Conservation (phyloP, 805 yeast species). For the Zygotorulaspora chibaensis region DNA sequence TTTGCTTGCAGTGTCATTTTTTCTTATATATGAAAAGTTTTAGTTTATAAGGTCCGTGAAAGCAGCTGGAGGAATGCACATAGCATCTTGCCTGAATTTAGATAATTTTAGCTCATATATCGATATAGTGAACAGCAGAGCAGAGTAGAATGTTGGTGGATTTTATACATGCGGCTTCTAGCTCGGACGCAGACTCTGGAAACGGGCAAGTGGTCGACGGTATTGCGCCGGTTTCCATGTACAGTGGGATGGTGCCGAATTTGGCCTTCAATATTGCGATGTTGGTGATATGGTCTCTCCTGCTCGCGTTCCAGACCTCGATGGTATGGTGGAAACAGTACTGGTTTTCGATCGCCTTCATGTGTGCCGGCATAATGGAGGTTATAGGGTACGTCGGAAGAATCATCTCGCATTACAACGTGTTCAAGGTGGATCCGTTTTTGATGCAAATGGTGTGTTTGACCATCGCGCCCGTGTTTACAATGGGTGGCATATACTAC, state of each 20-base stretch:
- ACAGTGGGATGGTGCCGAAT: conserved; percentile 46
- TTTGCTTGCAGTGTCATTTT: too few relatives aligned
- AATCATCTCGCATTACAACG: conserved; percentile 41
- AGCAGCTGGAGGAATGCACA: too few relatives aligned
- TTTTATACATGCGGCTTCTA: too few relatives aligned
- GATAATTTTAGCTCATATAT: too few relatives aligned
- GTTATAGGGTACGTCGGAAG: conserved; percentile 67
- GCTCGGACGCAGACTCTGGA: too few relatives aligned
- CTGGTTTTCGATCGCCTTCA: conserved; percentile 62
- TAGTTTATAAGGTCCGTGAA: too few relatives aligned
- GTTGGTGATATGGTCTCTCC: conserved; percentile 49
- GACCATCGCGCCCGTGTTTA: conserved; percentile 76
- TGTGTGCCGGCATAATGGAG: conserved; percentile 56
- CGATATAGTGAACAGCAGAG: too few relatives aligned
- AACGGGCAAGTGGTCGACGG: conserved; percentile 2
- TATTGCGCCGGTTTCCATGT: conserved; percentile 17
- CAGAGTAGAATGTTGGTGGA: too few relatives aligned
- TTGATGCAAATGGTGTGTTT: conserved; percentile 62
- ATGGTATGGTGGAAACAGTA: conserved; percentile 49
- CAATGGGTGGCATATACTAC: conserved; percentile 80
- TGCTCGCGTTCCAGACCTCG: conserved; percentile 41
- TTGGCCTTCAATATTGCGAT: conserved; percentile 56
- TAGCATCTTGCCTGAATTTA: too few relatives aligned
- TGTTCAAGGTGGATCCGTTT: conserved; percentile 39
- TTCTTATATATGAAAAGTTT: too few relatives aligned